These are phyloP conservation scores for Sporisorium scitamineum DNA, from an alignment of 1,284 basidiomycete genomes.

Conservation along the genomic window DNA sequence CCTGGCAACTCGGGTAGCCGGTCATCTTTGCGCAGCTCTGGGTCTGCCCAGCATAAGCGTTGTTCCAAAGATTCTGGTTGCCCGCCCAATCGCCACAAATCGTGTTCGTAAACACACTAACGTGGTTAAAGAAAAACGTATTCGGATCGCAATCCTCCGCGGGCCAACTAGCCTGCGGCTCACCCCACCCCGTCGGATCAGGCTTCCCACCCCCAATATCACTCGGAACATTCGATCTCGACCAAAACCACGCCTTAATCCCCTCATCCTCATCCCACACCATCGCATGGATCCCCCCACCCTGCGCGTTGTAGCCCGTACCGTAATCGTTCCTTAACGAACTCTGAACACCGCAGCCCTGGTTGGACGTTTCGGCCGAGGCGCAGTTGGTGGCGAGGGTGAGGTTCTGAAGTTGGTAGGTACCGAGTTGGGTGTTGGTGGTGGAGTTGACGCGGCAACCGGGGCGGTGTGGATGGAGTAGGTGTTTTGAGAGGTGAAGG, in stretches of 20 bases:
- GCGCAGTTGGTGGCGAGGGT: conserved; percentile 74
- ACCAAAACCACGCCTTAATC: conserved; percentile 75
- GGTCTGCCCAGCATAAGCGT: conserved; percentile 31
- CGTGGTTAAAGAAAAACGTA: conserved; percentile 70
- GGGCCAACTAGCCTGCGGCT: conserved; percentile 74
- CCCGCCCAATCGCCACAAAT: conserved; percentile 57
- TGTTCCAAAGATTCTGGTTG: conserved; percentile 38
- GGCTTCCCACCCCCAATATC: conserved; percentile 70
- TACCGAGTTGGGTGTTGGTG: conserved; percentile 34
- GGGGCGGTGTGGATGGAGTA: conserved; percentile 53
- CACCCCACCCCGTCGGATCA: conserved; percentile 71
- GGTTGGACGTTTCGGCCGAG: conserved; percentile 73
- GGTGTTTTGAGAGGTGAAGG: conserved; percentile 50
- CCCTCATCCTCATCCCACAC: conserved; percentile 64
- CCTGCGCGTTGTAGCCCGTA: conserved; percentile 74
- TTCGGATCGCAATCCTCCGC: conserved; percentile 71
- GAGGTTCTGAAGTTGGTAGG: conserved; percentile 33
- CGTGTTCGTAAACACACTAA: conserved; percentile 52
- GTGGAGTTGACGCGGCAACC: conserved; percentile 48
- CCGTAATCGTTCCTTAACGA: conserved; percentile 72
- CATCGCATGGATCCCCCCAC: conserved; percentile 73
- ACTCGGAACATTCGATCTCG: conserved; percentile 71
- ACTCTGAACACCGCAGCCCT: conserved; percentile 76
- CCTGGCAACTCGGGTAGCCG: conserved; percentile 40
- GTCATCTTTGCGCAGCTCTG: conserved; percentile 48